These are phyloP conservation scores for Euphorbia schlechtendalii DNA, from an alignment of 441 rosid genomes.

Conservation along the genomic window DNA sequence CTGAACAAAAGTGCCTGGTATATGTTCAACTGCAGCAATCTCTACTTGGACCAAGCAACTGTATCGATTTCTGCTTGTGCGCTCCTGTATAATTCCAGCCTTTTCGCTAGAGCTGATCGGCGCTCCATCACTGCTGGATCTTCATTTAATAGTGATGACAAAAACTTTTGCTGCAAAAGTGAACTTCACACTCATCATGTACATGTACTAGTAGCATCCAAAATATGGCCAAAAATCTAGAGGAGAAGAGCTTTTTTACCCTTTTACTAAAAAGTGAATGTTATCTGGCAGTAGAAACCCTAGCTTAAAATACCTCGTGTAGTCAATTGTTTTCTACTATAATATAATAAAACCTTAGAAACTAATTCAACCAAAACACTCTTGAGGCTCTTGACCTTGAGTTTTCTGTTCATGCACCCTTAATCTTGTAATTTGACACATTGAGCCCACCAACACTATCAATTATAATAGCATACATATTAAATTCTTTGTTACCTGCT, in stretches of 20 bases:
- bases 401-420: no score
- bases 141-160: constrained; percentile 78
- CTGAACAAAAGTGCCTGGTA: background rate
- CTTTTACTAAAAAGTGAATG: background rate
- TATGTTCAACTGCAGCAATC: background rate
- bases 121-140: constrained; percentile 98
- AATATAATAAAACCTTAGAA: no score
- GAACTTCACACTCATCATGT: background rate
- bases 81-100: constrained; percentile 76
- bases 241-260: background rate
- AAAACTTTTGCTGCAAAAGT: constrained; percentile 59
- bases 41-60: constrained; percentile 92
- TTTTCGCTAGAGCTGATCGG: constrained; percentile 63
- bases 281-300: background rate
- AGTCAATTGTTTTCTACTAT: no score
- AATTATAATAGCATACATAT: no score
- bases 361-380: no score
- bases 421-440: no score
- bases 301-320: no score
- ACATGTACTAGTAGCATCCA: no score
- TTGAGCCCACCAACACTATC: no score
- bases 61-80: constrained; percentile 88
- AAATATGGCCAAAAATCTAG: no score
- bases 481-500: no score
- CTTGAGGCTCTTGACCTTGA: no score